Evolutionary conservation across 176 grass and related monocot species (phyloP).

Genomic region (Thinopyrum elongatum): DNA sequence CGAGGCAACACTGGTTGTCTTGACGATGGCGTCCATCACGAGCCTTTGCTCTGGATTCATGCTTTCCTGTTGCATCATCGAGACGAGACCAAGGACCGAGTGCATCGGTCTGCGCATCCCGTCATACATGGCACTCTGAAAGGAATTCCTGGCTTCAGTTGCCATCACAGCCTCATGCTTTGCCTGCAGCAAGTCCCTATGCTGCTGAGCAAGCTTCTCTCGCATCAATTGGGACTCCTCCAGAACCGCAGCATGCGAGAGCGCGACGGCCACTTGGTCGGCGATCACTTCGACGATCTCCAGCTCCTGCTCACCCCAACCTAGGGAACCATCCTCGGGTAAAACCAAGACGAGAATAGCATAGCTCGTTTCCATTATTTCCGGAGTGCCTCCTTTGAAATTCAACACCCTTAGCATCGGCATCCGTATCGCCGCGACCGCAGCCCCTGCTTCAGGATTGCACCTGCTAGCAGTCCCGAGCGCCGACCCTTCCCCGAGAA

Average conservation of each 20-base stretch:
- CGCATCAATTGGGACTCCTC: constrained; percentile 87
- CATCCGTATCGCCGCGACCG: constrained; percentile 68
- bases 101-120: constrained; percentile 88
- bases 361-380: constrained; percentile 69
- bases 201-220: constrained; percentile 59
- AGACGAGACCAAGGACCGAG: constrained; percentile 78
- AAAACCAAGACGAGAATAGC: constrained; percentile 63
- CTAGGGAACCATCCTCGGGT: constrained; percentile 39
- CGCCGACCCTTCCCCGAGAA: constrained; percentile 39
- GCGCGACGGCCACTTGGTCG: constrained; percentile 80
- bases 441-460: constrained; percentile 35
- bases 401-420: constrained; percentile 71
- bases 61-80: constrained; percentile 87
- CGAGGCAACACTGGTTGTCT: constrained; percentile 77
- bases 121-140: constrained; percentile 80
- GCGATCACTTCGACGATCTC: constrained; percentile 83
- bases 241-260: constrained; percentile 70
- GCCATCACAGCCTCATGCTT: constrained; percentile 72
- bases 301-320: constrained; percentile 55
- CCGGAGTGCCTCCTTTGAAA: constrained; percentile 89
- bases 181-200: constrained; percentile 60
- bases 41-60: constrained; percentile 88
- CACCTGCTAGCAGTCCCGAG: constrained; percentile 57
- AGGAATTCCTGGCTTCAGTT: constrained; percentile 72
- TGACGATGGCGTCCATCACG: constrained; percentile 64